Percentiles rank a stretch among this genome's conserved stretches.
phyloP scores from a whole-genome alignment of 805 yeast species.

The Jamesozyma piceae region DNA sequence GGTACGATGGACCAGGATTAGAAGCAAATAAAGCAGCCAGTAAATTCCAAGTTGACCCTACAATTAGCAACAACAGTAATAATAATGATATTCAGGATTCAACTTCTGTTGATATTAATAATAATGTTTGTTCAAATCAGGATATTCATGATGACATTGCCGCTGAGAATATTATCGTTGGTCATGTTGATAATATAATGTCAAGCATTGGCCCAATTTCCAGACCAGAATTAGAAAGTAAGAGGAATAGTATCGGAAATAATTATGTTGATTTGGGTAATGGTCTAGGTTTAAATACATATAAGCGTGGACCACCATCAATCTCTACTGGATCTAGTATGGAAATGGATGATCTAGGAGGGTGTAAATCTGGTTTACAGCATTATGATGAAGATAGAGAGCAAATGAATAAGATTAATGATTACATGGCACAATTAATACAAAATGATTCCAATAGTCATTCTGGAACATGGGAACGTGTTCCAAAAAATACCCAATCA shows the following conservation, averaged over 20 bases:
- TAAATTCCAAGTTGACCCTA: neutral
- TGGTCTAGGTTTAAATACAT: slow-evolving; percentile 30
- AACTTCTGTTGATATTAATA: neutral
- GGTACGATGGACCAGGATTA: neutral
- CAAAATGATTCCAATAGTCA: slow-evolving; percentile 10
- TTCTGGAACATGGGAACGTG: neutral
- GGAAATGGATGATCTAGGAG: slow-evolving; percentile 8
- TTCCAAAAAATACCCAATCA: neutral
- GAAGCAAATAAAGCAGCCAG: neutral
- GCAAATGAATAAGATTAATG: slow-evolving; percentile 17
- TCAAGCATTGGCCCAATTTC: neutral
- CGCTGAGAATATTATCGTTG: neutral
- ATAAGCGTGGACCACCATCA: slow-evolving; percentile 34
- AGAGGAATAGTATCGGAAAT: slow-evolving; percentile 1
- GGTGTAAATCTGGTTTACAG: slow-evolving; percentile 3
- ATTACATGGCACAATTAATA: slow-evolving; percentile 24
- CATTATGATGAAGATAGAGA: slow-evolving; percentile 9
- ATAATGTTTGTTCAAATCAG: neutral
- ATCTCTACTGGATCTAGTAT: slow-evolving; percentile 29
- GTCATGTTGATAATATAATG: neutral
- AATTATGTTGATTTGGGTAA: slow-evolving; percentile 28
- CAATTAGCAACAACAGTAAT: neutral
- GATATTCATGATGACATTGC: neutral
- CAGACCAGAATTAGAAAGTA: too few species aligned
- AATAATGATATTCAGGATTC: neutral